Evolutionary conservation across 1,284 basidiomycete genomes (phyloP).

Genomic region (Pholiota adiposa): DNA sequence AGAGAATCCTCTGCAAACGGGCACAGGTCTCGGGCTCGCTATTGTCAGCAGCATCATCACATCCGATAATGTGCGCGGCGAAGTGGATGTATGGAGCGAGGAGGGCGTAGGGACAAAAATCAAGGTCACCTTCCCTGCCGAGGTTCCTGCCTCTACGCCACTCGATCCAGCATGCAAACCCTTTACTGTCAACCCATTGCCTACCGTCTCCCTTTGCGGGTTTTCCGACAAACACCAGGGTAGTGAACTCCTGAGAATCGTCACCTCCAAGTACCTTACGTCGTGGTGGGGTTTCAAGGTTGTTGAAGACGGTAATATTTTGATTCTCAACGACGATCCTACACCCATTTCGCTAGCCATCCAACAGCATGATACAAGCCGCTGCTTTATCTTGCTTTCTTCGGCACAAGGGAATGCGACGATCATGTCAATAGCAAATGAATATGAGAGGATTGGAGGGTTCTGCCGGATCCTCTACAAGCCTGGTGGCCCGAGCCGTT

Average conservation of each 20-base stretch:
- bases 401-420: constrained; percentile 69
- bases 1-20: constrained; percentile 89
- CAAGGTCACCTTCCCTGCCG: constrained; percentile 84
- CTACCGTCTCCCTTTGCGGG: constrained; percentile 72
- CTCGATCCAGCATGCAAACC: constrained; percentile 45
- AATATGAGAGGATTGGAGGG: constrained; percentile 83
- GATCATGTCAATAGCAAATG: constrained; percentile 64
- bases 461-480: constrained; percentile 89
- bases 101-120: constrained; percentile 95
- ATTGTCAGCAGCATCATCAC: constrained; percentile 94
- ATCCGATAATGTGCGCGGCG: constrained; percentile 86
- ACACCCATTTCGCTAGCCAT: constrained; percentile 61
- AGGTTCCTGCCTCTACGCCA: constrained; percentile 50
- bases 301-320: constrained; percentile 67
- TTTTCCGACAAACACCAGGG: constrained; percentile 76
- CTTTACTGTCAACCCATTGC: constrained; percentile 46
- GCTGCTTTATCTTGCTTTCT: constrained; percentile 78
- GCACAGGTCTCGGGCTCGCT: constrained; percentile 94
- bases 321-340: constrained; percentile 85
- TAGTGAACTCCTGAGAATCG: constrained; percentile 65
- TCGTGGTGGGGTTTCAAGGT: constrained; percentile 82
- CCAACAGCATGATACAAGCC: constrained; percentile 56
- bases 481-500: constrained; percentile 82
- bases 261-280: constrained; percentile 69
- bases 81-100: constrained; percentile 87